A percentile compares a stretch with the other conserved stretches of the same genome.
Evolutionary conservation across 2,329 filamentous ascomycete genomes (phyloP).

Genomic region (Lecanicillium sp.): DNA sequence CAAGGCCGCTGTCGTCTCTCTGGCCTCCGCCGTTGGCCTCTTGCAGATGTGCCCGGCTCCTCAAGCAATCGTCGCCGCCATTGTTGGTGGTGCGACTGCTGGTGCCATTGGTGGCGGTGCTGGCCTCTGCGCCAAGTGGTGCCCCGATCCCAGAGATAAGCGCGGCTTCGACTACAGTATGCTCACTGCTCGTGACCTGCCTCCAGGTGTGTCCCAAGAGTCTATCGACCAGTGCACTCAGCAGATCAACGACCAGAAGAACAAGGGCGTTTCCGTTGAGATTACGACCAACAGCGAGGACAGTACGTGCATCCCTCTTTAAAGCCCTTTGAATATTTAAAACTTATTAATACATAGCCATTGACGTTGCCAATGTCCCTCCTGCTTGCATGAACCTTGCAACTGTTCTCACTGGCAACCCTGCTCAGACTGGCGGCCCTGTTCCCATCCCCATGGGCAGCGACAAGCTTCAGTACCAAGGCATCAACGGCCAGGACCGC

Average conservation of each 20-base stretch:
- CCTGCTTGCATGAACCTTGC: constrained; percentile 5
- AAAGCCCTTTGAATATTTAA: background rate
- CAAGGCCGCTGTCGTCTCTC: constrained; percentile 4
- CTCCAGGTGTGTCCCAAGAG: constrained; percentile 2
- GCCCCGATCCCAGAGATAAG: background rate
- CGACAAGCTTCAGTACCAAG: background rate
- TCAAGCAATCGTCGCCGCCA: background rate
- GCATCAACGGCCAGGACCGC: background rate
- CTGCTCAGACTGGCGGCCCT: background rate
- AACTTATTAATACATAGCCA: background rate
- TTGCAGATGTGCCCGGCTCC: constrained; percentile 6
- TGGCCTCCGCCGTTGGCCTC: constrained; percentile 10
- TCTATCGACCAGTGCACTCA: constrained; percentile 1
- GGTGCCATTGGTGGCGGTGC: constrained; percentile 2
- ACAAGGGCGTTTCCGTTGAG: background rate
- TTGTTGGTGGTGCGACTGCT: background rate
- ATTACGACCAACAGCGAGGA: background rate
- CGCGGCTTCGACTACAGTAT: background rate
- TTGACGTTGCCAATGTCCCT: constrained; percentile 1
- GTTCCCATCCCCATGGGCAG: constrained; percentile 1
- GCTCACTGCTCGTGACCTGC: background rate
- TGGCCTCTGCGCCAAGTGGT: constrained; percentile 1
- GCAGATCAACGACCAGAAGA: constrained; percentile 4
- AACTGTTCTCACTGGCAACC: constrained; percentile 2
- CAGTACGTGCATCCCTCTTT: background rate